phyloP scores from a whole-genome alignment of 495 filamentous ascomycete genomes.

The Astrocystis sublimbata region DNA sequence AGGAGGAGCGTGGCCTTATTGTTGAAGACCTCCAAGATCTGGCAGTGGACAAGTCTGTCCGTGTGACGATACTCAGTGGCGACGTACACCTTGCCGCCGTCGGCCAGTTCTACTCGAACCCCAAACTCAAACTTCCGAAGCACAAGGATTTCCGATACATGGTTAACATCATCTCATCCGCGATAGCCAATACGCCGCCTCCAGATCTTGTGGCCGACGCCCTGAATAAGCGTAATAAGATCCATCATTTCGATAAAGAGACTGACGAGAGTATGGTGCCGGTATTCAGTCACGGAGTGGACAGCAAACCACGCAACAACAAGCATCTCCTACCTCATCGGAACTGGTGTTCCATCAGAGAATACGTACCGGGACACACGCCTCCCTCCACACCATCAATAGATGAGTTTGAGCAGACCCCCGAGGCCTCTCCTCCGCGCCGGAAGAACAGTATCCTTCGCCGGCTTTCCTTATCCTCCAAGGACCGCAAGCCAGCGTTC shows the following conservation, averaged over 20 bases:
- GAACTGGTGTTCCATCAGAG: constrained; percentile 88
- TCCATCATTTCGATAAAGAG: constrained; percentile 81
- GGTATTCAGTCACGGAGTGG: constrained; percentile 84
- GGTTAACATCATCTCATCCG: constrained; percentile 83
- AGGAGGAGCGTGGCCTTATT: constrained; percentile 80
- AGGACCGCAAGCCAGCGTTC: constrained; percentile 23
- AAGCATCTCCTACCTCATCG: constrained; percentile 84
- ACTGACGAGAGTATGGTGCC: constrained; percentile 97
- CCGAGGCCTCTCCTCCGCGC: constrained; percentile 30
- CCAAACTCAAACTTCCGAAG: constrained; percentile 71
- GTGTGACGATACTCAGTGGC: constrained; percentile 85
- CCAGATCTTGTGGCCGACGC: constrained; percentile 87
- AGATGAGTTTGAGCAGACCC: constrained; percentile 42
- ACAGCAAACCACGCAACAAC: constrained; percentile 87
- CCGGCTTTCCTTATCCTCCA: constrained; percentile 40
- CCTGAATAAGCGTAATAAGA: constrained; percentile 89
- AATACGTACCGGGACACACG: constrained; percentile 74
- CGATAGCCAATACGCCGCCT: constrained; percentile 82
- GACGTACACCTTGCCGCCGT: constrained; percentile 93
- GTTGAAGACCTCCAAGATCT: constrained; percentile 88
- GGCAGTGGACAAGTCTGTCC: constrained; percentile 84
- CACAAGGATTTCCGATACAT: constrained; percentile 94
- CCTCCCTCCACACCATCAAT: constrained; percentile 64
- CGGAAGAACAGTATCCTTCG: constrained; percentile 38
- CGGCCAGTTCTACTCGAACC: constrained; percentile 92